Conservation (phyloP, 148 eudicot species). For the Rhododendron henanense region DNA sequence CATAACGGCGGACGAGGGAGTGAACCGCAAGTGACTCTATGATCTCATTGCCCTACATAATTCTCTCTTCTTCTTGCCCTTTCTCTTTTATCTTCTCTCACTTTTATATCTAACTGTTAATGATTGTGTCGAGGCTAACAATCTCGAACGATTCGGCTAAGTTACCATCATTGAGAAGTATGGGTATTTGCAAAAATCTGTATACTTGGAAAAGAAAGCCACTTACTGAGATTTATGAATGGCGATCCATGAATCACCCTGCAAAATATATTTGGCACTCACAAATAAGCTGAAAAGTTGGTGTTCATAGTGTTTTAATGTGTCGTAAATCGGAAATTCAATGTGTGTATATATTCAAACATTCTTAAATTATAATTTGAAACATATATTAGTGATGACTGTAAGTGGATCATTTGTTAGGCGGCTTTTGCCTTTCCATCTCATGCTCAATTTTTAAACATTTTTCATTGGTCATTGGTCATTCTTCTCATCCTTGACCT, state of each 20-base stretch:
- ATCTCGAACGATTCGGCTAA: background rate
- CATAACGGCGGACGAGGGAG: background rate
- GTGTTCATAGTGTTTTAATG: background rate
- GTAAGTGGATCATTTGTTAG: background rate
- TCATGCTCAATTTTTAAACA: background rate
- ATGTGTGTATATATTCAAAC: background rate
- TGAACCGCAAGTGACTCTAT: background rate
- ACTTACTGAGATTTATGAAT: background rate
- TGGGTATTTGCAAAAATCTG: background rate
- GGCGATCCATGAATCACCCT: background rate
- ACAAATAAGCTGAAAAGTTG: background rate
- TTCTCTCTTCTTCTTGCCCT: background rate
- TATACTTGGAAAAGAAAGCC: background rate
- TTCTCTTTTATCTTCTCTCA: background rate
- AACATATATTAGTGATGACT: background rate
- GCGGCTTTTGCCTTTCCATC: background rate
- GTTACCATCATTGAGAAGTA: background rate
- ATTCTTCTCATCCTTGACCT: background rate
- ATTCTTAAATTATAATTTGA: background rate
- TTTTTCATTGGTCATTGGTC: background rate
- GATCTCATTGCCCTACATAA: background rate
- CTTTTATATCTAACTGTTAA: background rate
- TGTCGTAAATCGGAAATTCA: background rate
- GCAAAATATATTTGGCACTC: background rate
- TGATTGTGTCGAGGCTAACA: background rate